Base-by-base conservation (phyloP, 2,329 filamentous ascomycete species). In the Colletotrichum somersetense region DNA sequence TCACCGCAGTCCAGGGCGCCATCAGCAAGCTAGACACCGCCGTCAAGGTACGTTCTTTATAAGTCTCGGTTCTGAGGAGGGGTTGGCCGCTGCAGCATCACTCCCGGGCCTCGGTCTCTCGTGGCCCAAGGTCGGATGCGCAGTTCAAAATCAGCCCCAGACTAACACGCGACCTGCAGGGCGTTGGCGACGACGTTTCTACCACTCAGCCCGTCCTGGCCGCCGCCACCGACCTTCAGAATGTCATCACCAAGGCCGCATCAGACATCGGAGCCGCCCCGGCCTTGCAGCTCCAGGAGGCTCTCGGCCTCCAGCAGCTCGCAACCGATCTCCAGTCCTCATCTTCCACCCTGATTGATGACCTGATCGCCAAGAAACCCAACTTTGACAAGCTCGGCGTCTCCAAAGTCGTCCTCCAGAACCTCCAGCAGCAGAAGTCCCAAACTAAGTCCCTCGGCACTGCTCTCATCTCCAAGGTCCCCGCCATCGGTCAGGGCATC, bases 1-100 rank as follows among this genome's bases (percentile, higher is more conserved):
- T 90, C 48, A 91, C 86, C 79, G 87, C 87, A n/a, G 82, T 88
- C 63, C 91, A 89, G 81, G 74, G 75, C 63, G 89, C 91, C 79
- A 82, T 92, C 8, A 90, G 90, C 80, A 85, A 89, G 72, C 79
- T 85, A 61, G 81, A 81, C 67, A 75, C 72, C 20, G 75, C 77
- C 7, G 68, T 76, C 7, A 63, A 72, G 70, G 70, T 72, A 56
- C 12, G 70, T 61, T 23, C 2, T 16, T 23, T 61, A 59, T 20
- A 14, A 61, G 23, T 6, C 23, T 23, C 30, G 53, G 53, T 23
- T 46, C 30, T 56, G 14, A 14, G 2, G 8, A 10, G 18, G 5
- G 7, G 6, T 8, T 2, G 38, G 6, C 26, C 7, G 20, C 44
- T 3, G 44, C 44, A 18, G 69, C 23, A 50, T 23, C 16, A 10